phyloP scores from a whole-genome alignment of 176 grass and related monocot species.

The Eleusine coracana region DNA sequence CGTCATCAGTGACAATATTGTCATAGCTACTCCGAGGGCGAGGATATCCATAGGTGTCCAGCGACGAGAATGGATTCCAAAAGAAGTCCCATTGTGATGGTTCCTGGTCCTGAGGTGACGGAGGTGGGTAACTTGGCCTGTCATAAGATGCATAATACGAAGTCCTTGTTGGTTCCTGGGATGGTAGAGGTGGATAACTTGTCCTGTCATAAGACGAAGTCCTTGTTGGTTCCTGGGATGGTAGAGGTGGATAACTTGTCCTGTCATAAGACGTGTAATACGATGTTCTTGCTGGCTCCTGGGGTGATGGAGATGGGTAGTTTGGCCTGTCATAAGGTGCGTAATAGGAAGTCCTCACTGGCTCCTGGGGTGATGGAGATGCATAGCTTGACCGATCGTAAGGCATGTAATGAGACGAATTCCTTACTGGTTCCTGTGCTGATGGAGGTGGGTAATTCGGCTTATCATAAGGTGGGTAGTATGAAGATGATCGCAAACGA shows the following conservation, averaged over 20 bases:
- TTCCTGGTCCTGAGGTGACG: constrained; percentile 69
- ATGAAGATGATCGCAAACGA: constrained; percentile 52
- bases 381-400: constrained; percentile 49
- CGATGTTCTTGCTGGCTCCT: too few species aligned
- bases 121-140: constrained; percentile 56
- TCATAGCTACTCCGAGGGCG: constrained; percentile 59
- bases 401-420: constrained; percentile 42
- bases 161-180: constrained; percentile 69
- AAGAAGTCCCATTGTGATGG: constrained; percentile 83
- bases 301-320: constrained; percentile 2
- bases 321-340: constrained; percentile 52
- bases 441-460: constrained; percentile 50
- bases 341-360: constrained; percentile 62
- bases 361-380: constrained; percentile 57
- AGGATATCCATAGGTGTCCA: constrained; percentile 67
- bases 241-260: constrained; percentile 36
- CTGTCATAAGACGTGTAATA: too few species aligned
- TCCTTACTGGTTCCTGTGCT: constrained; percentile 66
- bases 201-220: too few species aligned
- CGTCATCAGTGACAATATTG: constrained; percentile 72
- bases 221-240: constrained; percentile 52
- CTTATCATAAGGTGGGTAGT: constrained; percentile 54
- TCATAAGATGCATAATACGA: constrained; percentile 54
- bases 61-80: constrained; percentile 86
- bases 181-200: constrained; percentile 47